A percentile compares a stretch with the other conserved stretches of the same genome.
phyloP scores from a whole-genome alignment of 768 basidiomycete species.

The Calocera viscosa region DNA sequence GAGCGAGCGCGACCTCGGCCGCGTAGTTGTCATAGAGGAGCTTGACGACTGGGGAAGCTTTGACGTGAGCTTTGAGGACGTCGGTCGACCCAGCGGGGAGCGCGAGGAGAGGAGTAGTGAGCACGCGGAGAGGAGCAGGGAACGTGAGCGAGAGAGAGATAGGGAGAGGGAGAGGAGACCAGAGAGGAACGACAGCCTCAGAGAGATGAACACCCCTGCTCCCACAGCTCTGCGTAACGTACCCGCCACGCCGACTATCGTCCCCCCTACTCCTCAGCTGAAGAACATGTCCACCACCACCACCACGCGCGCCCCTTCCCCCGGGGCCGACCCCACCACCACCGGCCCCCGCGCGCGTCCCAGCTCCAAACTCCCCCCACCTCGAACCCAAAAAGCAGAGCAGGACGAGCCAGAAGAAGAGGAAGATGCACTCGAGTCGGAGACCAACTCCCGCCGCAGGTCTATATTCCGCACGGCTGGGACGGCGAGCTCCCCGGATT shows the following conservation, averaged over 20 bases:
- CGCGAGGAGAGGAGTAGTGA: neutral
- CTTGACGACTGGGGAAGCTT: no score
- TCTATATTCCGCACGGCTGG: constrained; percentile 81
- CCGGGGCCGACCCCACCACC: constrained; percentile 9
- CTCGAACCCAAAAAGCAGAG: neutral
- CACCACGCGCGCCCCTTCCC: neutral
- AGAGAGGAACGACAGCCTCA: neutral
- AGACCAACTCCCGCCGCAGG: constrained; percentile 61
- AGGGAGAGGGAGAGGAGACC: neutral
- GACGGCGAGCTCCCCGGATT: constrained; percentile 82
- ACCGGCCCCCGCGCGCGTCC: constrained; percentile 4
- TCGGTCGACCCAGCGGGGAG: neutral
- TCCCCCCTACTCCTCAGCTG: constrained; percentile 18
- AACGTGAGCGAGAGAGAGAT: neutral
- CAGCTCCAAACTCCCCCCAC: no score
- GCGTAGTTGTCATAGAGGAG: no score
- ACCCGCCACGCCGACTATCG: constrained; percentile 15
- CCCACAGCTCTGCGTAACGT: neutral
- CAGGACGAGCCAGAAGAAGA: constrained; percentile 6
- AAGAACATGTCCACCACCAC: no score
- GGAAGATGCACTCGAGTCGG: constrained; percentile 48
- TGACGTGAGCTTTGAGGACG: neutral
- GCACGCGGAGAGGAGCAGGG: neutral
- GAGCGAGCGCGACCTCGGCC: neutral
- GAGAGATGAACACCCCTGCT: neutral